These are phyloP conservation scores for Melaleuca quinquenervia DNA, from an alignment of 345 rosid genomes.

Conservation along the genomic window DNA sequence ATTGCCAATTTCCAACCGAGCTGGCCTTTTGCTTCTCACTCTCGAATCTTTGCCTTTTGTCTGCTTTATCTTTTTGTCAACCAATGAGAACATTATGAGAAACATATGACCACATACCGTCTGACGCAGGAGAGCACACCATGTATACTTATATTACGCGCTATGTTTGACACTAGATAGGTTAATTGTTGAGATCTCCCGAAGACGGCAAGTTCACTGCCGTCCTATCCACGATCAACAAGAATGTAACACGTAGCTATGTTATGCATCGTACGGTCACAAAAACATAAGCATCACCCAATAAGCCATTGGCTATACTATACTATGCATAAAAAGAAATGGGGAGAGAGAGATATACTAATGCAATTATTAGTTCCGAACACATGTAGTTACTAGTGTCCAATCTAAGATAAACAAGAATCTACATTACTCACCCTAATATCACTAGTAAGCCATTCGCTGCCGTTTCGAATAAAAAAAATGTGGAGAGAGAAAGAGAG, in stretches of 20 bases:
- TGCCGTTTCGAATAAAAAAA: neutral
- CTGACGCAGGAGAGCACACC: neutral
- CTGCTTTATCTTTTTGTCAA: neutral
- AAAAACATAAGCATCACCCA: neutral
- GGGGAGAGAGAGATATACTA: neutral
- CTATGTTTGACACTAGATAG: neutral
- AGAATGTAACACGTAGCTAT: fast-evolving
- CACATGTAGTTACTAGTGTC: neutral
- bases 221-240: neutral
- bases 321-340: neutral
- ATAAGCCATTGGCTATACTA: neutral
- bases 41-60: neutral
- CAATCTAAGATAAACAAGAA: neutral
- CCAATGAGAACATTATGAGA: neutral
- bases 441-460: neutral
- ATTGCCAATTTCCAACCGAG: neutral
- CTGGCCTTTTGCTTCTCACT: neutral
- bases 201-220: fast-evolving
- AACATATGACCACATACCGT: neutral
- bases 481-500: neutral
- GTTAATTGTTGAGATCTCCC: neutral
- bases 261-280: neutral
- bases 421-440: neutral
- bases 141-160: neutral
- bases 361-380: fast-evolving